Percentiles rank a stretch among this genome's conserved stretches.
These are phyloP conservation scores for Graphilbum fragrans DNA, from an alignment of 2,329 filamentous ascomycete species.

Conservation along the genomic window DNA sequence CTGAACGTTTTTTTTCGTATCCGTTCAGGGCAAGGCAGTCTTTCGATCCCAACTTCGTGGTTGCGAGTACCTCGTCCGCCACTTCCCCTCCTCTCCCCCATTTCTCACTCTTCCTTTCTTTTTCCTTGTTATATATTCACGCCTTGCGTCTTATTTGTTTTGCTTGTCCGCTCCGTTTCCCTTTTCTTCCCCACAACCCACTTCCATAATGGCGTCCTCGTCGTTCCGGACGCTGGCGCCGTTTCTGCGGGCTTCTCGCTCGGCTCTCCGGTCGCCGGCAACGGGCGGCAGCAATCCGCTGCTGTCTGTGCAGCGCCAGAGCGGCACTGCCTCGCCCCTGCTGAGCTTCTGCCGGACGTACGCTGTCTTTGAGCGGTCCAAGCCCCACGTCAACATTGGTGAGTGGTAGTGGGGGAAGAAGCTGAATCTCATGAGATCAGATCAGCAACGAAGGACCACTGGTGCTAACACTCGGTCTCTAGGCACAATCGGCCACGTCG, in stretches of 20 bases:
- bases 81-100: background rate
- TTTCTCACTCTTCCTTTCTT: background rate
- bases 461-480: background rate
- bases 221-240: constrained; percentile 68
- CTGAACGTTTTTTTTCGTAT: no score
- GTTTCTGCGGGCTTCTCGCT: constrained; percentile 71
- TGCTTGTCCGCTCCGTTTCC: constrained; percentile 9
- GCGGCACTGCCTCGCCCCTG: constrained; percentile 40
- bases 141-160: constrained; percentile 6
- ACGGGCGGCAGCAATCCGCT: constrained; percentile 48
- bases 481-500: constrained; percentile 98
- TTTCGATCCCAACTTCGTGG: background rate
- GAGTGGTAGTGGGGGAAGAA: constrained; percentile 12
- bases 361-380: constrained; percentile 70
- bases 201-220: constrained; percentile 53
- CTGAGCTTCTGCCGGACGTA: constrained; percentile 55
- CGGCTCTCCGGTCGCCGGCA: constrained; percentile 37
- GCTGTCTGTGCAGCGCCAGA: constrained; percentile 68
- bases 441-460: background rate
- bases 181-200: constrained; percentile 13
- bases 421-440: no score
- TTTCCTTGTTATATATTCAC: background rate
- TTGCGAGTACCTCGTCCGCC: constrained; percentile 5
- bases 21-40: no score
- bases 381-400: constrained; percentile 99